These are phyloP conservation scores for Suhomyces anneliseae DNA, from an alignment of 1,139 yeast species.

Conservation along the genomic window DNA sequence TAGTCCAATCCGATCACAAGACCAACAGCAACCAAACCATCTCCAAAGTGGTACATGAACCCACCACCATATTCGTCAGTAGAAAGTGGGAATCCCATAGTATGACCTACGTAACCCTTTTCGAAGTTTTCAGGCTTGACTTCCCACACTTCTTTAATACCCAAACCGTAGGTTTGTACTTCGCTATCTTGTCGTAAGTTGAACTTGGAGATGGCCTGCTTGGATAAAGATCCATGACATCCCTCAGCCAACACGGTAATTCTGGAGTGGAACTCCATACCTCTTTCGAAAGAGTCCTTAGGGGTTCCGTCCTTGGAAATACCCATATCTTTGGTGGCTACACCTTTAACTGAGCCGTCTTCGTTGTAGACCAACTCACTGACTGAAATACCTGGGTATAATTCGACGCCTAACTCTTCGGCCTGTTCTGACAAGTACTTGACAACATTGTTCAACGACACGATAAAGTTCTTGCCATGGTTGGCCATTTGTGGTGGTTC, in stretches of 20 bases:
- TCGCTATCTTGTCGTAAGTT: slow-evolving; percentile 64
- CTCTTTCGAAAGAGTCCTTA: slow-evolving; percentile 81
- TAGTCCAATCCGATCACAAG: slow-evolving; percentile 91
- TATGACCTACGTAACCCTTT: slow-evolving; percentile 81
- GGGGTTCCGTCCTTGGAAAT: slow-evolving; percentile 72
- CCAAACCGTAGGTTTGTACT: slow-evolving; percentile 91
- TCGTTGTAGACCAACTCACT: slow-evolving; percentile 67
- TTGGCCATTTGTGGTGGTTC: slow-evolving; percentile 93
- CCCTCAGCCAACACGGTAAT: slow-evolving; percentile 92
- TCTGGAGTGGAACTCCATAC: slow-evolving; percentile 94
- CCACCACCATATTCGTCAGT: slow-evolving; percentile 90
- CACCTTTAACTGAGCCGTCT: slow-evolving; percentile 71
- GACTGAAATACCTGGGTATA: slow-evolving; percentile 91
- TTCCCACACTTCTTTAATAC: slow-evolving; percentile 96
- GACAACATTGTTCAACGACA: slow-evolving; percentile 77
- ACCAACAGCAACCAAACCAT: slow-evolving; percentile 86
- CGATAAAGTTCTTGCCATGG: slow-evolving; percentile 78
- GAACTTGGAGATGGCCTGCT: slow-evolving; percentile 68
- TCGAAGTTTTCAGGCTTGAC: slow-evolving; percentile 81
- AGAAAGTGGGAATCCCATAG: slow-evolving; percentile 85
- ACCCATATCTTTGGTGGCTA: slow-evolving; percentile 93
- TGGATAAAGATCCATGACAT: slow-evolving; percentile 90
- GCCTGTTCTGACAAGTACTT: slow-evolving; percentile 85
- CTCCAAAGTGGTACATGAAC: slow-evolving; percentile 95
- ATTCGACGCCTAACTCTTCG: slow-evolving; percentile 89